Base-by-base conservation (phyloP, 345 rosid genomes). In the Sapria himalayana region DNA sequence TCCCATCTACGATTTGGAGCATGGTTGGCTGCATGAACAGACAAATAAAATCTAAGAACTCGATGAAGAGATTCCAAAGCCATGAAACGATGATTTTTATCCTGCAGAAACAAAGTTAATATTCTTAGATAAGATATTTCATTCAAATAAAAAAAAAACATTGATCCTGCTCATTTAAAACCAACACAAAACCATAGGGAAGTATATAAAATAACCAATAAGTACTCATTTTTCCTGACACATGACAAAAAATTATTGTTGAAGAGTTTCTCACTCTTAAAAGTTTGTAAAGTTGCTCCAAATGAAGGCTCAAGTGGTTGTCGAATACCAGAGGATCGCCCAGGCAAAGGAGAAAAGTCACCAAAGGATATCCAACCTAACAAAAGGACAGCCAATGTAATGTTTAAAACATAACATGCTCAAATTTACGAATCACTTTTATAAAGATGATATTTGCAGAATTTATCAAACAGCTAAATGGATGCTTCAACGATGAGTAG, bases 241-340 rank as follows among this genome's bases (percentile, higher is more conserved):
- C n/a, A n/a, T n/a, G n/a, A n/a, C n/a, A n/a, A n/a, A n/a, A n/a
- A n/a, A n/a, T n/a, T n/a, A n/a, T n/a, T n/a, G n/a, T n/a, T n/a
- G n/a, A n/a, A n/a, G n/a, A n/a, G 8, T 22, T 53, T 78, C 94
- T 72, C 65, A 89, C 98, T 55, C 82, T 73, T 51, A 89, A 73
- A 55, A 76, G 82, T 66, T 89, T 89, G 76, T 89, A 89, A 39
- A 89, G 74, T 57, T 81, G 98, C 59, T 89, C 98, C 94, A 89
- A 81, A 57, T 82, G 94, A 51, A 80, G 54, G 58, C 89, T 76
- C 52, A 89, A 63, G 64, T 68, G 69, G 49, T 31, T 69, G 69
- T 78, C 84, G 63, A 89, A 89, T 60, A 76, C 70, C 59, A 70
- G 85, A 34, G 98, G 94, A 68, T 89, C 98, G 40, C 94, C 94